These are phyloP conservation scores for Sugiyamaella marilandica DNA, from an alignment of 805 yeast species.

Conservation along the genomic window DNA sequence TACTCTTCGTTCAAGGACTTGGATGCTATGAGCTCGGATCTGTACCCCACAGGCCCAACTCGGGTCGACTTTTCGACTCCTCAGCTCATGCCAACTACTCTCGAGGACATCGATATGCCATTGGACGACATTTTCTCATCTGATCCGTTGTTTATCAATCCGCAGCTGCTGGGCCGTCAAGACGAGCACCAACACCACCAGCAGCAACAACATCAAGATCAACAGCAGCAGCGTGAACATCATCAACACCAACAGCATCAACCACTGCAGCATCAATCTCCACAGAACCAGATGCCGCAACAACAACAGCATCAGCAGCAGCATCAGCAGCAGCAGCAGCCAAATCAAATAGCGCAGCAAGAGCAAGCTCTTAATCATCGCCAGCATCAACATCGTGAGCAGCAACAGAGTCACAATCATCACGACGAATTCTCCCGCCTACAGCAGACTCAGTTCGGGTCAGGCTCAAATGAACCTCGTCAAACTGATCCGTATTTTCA, in stretches of 20 bases:
- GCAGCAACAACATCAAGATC: conserved; percentile 2
- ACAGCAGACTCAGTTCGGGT: too few relatives aligned
- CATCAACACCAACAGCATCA: conserved; percentile 18
- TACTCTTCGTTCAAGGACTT: conserved; percentile 50
- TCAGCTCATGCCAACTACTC: conserved; percentile 51
- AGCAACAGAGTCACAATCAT: not conserved
- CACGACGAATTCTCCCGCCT: not conserved
- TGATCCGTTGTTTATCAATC: conserved; percentile 26
- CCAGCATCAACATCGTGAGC: not conserved
- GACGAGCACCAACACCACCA: conserved; percentile 7
- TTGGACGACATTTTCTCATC: conserved; percentile 52
- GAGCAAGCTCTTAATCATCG: conserved; percentile 24
- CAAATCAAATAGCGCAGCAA: not conserved
- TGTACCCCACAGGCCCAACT: conserved; percentile 42
- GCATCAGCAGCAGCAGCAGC: not conserved
- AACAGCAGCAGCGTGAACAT: conserved; percentile 18
- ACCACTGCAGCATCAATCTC: conserved; percentile 28
- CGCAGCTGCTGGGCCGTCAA: conserved; percentile 19
- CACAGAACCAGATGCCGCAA: not conserved
- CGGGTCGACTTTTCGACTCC: conserved; percentile 83
- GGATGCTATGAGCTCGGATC: conserved; percentile 17
- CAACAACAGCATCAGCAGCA: not conserved
- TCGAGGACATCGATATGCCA: conserved; percentile 56
- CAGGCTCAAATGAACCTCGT: not conserved
- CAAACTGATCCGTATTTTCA: not conserved